These are phyloP conservation scores for Leishmania aethiopica DNA, from an alignment of 208 protist genomes.

Conservation along the genomic window DNA sequence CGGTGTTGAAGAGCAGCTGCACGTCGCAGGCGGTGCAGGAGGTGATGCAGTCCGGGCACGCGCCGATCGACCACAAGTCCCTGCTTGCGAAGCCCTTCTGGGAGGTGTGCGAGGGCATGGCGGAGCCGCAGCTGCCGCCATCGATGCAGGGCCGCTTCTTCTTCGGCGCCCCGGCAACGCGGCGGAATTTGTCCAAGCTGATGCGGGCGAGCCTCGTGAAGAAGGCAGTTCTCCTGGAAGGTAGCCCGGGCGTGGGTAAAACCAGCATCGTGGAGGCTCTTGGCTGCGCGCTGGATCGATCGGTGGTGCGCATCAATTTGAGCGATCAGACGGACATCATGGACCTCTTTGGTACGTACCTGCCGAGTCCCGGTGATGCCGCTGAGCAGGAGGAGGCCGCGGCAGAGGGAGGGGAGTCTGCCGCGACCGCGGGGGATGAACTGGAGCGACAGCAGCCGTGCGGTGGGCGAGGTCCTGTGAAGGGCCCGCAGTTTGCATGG, in stretches of 20 bases:
- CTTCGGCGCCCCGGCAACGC: conserved; percentile 96
- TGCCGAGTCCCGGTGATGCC: conserved; percentile 54
- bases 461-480: conserved; percentile 5
- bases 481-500: conserved; percentile 95
- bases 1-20: conserved; percentile 41
- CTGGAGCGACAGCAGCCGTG: conserved; percentile 43
- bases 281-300: conserved; percentile 85
- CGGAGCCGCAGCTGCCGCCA: conserved; percentile 69
- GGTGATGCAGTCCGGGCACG: conserved; percentile 11
- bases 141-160: conserved; percentile 84
- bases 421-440: conserved; percentile 48
- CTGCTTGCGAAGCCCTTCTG: conserved; percentile 63
- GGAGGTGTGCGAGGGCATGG: conserved; percentile 75
- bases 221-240: conserved; percentile 98
- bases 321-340: conserved; percentile 99
- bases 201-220: conserved; percentile 91
- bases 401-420: background rate
- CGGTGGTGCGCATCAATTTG: conserved; percentile 99
- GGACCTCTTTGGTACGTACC: conserved; percentile 95
- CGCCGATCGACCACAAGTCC: conserved; percentile 24
- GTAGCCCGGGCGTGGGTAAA: conserved; percentile 98
- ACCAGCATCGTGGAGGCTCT: conserved; percentile 98
- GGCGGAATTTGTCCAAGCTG: conserved; percentile 97
- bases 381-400: conserved; percentile 35
- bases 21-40: conserved; percentile 29